phyloP scores from a whole-genome alignment of 2,329 filamentous ascomycete species.

The Fusarium cyanostomum region DNA sequence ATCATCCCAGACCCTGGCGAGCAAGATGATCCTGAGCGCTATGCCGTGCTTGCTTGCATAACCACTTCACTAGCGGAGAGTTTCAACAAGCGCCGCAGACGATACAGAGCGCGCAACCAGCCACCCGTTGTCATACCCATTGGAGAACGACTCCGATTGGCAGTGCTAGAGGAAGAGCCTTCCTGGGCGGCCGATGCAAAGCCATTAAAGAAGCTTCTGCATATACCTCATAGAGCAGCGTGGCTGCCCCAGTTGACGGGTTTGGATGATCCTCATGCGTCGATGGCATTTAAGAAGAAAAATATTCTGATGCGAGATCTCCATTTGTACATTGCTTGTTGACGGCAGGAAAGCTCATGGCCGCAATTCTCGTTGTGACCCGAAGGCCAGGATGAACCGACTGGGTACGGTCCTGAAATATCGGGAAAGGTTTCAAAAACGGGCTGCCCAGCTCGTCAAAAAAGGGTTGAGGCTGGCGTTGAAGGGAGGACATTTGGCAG shows the following conservation, averaged over 20 bases:
- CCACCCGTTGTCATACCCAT: neutral
- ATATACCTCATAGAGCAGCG: neutral
- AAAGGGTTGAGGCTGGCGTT: too few species aligned
- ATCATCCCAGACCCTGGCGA: neutral
- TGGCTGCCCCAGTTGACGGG: neutral
- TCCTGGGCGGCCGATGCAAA: neutral
- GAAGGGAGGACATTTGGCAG: too few species aligned
- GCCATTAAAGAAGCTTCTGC: neutral
- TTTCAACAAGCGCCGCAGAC: neutral
- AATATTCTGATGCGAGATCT: neutral
- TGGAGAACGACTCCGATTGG: neutral
- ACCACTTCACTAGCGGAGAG: neutral
- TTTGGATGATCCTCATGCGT: neutral
- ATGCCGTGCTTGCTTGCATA: too few species aligned
- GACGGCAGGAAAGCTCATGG: too few species aligned
- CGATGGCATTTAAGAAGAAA: neutral
- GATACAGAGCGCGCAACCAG: neutral
- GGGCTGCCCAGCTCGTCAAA: too few species aligned
- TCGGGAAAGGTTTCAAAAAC: too few species aligned
- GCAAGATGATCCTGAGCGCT: neutral
- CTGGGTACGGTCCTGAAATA: too few species aligned
- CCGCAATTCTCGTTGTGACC: too few species aligned
- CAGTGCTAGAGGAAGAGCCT: neutral
- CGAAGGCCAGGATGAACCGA: too few species aligned
- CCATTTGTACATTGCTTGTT: neutral